A percentile compares a stretch with the other conserved stretches of the same genome.
Conservation (phyloP, 2,329 filamentous ascomycete genomes). For the Diaporthe sp. region DNA sequence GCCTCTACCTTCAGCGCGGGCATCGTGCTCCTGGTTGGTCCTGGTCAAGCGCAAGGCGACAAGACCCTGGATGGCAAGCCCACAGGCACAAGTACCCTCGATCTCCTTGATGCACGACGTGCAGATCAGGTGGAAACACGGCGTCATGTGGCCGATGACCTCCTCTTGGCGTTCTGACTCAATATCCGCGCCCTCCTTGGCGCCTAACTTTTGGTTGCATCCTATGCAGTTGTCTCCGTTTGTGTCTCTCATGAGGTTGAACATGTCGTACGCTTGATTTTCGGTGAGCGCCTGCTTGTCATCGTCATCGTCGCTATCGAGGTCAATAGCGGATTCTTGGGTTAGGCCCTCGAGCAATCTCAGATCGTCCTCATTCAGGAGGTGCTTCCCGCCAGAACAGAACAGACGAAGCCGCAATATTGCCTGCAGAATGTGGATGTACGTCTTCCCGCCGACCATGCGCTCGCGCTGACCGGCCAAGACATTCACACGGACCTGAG, state of each 20-base stretch:
- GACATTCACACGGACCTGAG: constrained; percentile 81
- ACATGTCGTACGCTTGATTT: constrained; percentile 85
- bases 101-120: constrained; percentile 74
- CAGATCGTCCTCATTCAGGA: constrained; percentile 86
- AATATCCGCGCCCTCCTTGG: constrained; percentile 64
- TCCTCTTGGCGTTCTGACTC: constrained; percentile 70
- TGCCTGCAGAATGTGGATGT: constrained; percentile 91
- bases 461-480: constrained; percentile 74
- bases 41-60: constrained; percentile 75
- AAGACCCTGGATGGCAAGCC: background rate
- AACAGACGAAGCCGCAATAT: constrained; percentile 91
- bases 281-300: constrained; percentile 69
- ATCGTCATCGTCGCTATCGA: constrained; percentile 81
- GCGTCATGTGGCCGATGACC: constrained; percentile 81
- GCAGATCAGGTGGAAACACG: constrained; percentile 90
- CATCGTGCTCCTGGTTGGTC: constrained; percentile 67
- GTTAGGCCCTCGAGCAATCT: constrained; percentile 83
- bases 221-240: constrained; percentile 78
- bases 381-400: constrained; percentile 92
- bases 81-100: constrained; percentile 68
- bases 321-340: constrained; percentile 86
- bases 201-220: constrained; percentile 74
- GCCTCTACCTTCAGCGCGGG: constrained; percentile 65
- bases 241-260: constrained; percentile 85
- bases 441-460: constrained; percentile 84